phyloP scores from a whole-genome alignment of 108 stramenopile genomes.

The Pseudonitzschia delicatissima region DNA sequence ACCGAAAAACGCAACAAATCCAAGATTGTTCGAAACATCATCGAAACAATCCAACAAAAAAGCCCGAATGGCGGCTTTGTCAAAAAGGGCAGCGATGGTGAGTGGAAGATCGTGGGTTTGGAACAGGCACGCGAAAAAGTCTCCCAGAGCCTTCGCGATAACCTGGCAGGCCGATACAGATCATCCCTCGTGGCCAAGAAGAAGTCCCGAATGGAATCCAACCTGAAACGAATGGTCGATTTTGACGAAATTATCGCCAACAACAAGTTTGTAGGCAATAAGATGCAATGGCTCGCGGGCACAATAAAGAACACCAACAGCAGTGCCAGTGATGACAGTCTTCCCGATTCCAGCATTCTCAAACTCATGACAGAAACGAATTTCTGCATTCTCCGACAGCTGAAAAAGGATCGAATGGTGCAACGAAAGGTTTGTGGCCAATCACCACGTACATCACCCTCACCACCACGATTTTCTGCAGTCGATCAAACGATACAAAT shows the following conservation, averaged over 20 bases:
- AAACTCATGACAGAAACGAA: neutral
- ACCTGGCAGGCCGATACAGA: neutral
- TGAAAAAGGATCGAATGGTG: neutral
- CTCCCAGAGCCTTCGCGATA: slow-evolving; percentile 22
- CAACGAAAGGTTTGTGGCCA: neutral
- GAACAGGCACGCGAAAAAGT: slow-evolving; percentile 25
- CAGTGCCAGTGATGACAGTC: neutral
- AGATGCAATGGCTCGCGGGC: neutral
- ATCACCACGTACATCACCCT: no score
- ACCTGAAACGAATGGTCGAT: neutral
- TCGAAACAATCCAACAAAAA: neutral
- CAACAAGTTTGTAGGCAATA: neutral
- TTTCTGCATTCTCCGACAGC: neutral
- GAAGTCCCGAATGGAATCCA: neutral
- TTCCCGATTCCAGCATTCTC: neutral
- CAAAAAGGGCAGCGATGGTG: neutral
- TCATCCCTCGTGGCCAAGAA: slow-evolving; percentile 10
- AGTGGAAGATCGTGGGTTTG: slow-evolving; percentile 11
- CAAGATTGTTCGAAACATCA: neutral
- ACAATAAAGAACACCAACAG: neutral
- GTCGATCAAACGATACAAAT: no score
- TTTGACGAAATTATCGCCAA: neutral
- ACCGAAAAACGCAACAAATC: neutral
- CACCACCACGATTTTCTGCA: no score
- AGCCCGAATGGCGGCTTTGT: slow-evolving; percentile 22